A percentile compares a stretch with the other conserved stretches of the same genome.
These are phyloP conservation scores for Boeremia lycopersici DNA, from an alignment of 2,329 filamentous ascomycete genomes.

Conservation along the genomic window DNA sequence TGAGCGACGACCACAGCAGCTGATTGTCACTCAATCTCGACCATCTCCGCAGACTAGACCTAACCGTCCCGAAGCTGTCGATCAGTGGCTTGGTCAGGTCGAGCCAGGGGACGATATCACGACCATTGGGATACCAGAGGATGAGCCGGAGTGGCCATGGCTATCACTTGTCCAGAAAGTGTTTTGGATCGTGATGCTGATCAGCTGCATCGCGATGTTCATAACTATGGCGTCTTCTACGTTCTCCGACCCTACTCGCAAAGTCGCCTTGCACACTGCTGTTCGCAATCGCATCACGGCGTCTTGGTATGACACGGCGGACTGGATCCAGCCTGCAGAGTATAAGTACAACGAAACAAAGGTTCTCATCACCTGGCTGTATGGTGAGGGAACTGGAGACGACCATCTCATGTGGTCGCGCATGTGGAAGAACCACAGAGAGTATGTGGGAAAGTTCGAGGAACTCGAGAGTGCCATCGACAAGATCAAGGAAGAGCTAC, in stretches of 20 bases:
- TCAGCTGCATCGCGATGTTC: constrained; percentile 1
- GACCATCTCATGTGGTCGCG: constrained; percentile 27
- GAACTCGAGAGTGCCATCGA: constrained; percentile 21
- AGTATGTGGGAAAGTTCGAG: constrained; percentile 19
- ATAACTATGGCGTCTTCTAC: constrained; percentile 2
- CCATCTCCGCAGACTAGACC: constrained; percentile 6
- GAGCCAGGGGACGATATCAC: constrained; percentile 1
- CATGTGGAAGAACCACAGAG: constrained; percentile 20
- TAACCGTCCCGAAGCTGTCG: constrained; percentile 19
- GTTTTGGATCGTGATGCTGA: constrained; percentile 17
- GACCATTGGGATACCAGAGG: constrained; percentile 5
- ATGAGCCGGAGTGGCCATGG: constrained; percentile 26
- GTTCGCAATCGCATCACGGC: constrained; percentile 22
- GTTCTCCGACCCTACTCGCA: constrained; percentile 5
- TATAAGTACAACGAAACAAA: constrained; percentile 7
- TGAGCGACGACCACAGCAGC: neutral
- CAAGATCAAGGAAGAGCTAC: constrained; percentile 50
- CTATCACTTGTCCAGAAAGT: constrained; percentile 14
- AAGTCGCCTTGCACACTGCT: constrained; percentile 19
- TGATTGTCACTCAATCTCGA: neutral
- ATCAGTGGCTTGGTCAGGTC: constrained; percentile 28
- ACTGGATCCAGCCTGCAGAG: constrained; percentile 22
- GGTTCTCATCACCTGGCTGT: constrained; percentile 1
- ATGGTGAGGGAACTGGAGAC: constrained; percentile 11
- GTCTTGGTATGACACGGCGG: constrained; percentile 20